phyloP scores from a whole-genome alignment of 129 eudicot species.

The Flaveria robusta region DNA sequence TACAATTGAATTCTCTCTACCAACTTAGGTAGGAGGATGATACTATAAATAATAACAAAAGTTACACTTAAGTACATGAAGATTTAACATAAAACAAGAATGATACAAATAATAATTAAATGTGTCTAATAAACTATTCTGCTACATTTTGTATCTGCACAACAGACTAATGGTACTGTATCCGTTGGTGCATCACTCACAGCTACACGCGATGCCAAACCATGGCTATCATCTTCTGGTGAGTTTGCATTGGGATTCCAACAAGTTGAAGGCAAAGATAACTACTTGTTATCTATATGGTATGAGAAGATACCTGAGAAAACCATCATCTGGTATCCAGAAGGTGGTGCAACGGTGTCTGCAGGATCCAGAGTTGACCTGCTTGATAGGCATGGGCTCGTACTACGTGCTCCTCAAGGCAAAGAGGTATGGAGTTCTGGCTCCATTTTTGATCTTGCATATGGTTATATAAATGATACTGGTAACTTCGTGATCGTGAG shows the following conservation, averaged over 20 bases:
- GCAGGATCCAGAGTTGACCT: conserved; percentile 34
- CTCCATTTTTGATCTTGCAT: background rate
- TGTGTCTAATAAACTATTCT: no score
- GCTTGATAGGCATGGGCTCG: conserved; percentile 6
- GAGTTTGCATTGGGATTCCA: conserved; percentile 64
- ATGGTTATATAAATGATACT: conserved; percentile 25
- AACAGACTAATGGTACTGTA: conserved; percentile 32
- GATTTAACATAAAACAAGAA: no score
- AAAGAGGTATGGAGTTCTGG: conserved; percentile 4
- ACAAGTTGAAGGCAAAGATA: conserved; percentile 19
- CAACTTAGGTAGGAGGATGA: no score
- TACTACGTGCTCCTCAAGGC: conserved; percentile 32
- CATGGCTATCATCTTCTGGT: conserved; percentile 56
- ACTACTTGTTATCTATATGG: conserved; percentile 42
- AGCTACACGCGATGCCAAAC: conserved; percentile 17
- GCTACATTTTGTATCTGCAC: conserved; percentile 17
- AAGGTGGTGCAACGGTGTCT: background rate
- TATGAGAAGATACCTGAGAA: conserved; percentile 36
- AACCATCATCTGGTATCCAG: conserved; percentile 38
- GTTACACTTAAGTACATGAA: no score
- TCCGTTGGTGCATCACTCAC: conserved; percentile 33
- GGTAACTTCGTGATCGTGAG: conserved; percentile 8
- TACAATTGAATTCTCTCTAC: no score
- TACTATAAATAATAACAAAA: no score
- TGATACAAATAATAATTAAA: no score